These are phyloP conservation scores for Fistulifera pelliculosa DNA, from an alignment of 108 stramenopile species.

Conservation along the genomic window DNA sequence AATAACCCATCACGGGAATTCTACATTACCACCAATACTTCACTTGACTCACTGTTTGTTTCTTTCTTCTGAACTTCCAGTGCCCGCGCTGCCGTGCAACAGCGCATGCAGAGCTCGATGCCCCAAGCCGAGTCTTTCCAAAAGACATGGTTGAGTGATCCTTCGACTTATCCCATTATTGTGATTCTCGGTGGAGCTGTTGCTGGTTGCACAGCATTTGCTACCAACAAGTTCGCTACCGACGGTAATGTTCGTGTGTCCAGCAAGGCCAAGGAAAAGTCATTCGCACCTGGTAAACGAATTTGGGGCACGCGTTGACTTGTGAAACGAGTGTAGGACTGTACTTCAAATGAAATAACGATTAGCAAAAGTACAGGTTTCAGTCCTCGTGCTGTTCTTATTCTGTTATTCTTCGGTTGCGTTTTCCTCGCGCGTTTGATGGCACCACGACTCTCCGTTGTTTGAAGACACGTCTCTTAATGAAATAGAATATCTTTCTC, in stretches of 20 bases:
- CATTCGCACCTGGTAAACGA: constrained; percentile 32
- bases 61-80: not conserved
- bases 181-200: constrained; percentile 30
- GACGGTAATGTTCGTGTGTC: constrained; percentile 47
- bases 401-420: no score
- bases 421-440: no score
- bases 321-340: no score
- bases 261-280: constrained; percentile 24
- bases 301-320: no score
- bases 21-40: not conserved
- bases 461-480: no score
- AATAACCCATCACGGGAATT: not conserved
- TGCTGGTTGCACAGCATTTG: constrained; percentile 22
- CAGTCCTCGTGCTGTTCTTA: no score
- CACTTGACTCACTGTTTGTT: not conserved
- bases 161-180: constrained; percentile 54
- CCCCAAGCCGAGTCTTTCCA: constrained; percentile 4
- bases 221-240: constrained; percentile 11
- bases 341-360: no score
- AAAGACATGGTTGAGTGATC: constrained; percentile 44
- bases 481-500: no score
- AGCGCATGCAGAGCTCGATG: no score
- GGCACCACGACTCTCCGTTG: no score
- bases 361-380: no score
- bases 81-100: no score